Conservation (phyloP, 768 basidiomycete genomes). For the Lanmaoa rubissima region DNA sequence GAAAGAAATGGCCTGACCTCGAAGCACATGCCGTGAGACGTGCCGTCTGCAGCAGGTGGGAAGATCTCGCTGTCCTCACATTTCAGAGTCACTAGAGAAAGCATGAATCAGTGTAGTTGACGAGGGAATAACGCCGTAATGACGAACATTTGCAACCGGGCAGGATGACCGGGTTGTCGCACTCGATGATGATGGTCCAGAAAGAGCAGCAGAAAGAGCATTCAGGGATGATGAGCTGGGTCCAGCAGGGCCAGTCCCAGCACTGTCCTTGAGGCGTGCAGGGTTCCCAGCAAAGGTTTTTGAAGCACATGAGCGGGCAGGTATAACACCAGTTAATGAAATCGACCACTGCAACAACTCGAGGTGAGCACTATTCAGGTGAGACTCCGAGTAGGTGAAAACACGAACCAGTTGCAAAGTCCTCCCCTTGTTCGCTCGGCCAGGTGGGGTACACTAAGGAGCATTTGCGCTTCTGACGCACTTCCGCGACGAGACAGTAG, state of each 20-base stretch:
- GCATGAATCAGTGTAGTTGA: neutral
- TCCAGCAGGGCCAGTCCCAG: neutral
- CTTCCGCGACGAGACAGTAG: slow-evolving; percentile 7
- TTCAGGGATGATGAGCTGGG: slow-evolving; percentile 5
- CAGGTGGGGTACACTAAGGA: neutral
- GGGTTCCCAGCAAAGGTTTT: neutral
- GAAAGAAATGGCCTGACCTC: neutral
- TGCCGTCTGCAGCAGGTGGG: neutral
- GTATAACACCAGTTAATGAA: neutral
- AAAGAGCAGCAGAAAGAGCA: neutral
- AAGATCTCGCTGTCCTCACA: slow-evolving; percentile 8
- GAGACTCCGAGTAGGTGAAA: neutral
- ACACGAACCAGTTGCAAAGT: slow-evolving; percentile 1
- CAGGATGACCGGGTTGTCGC: slow-evolving; percentile 2
- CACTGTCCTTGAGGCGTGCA: neutral
- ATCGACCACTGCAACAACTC: neutral
- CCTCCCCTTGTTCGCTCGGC: neutral
- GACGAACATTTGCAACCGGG: slow-evolving; percentile 4
- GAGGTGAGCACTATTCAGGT: neutral
- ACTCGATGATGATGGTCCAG: slow-evolving; percentile 13
- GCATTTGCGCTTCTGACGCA: slow-evolving; percentile 11
- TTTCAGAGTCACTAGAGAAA: slow-evolving; percentile 2
- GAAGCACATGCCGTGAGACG: neutral
- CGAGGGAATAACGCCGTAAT: too few species aligned
- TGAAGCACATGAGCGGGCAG: neutral